phyloP scores from a whole-genome alignment of 768 basidiomycete genomes.

The Sarcodon aspratus region DNA sequence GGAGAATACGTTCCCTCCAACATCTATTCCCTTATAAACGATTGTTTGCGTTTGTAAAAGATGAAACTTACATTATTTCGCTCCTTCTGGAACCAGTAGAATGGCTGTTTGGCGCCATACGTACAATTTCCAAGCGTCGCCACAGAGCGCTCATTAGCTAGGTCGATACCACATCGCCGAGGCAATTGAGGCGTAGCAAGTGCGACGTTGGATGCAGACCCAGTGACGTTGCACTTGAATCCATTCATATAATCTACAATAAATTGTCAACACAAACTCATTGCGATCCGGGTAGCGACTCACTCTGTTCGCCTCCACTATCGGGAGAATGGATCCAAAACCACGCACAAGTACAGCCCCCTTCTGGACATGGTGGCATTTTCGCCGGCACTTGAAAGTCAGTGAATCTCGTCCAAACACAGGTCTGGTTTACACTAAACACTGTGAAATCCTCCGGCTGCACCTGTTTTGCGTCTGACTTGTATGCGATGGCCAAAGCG shows the following conservation, averaged over 20 bases:
- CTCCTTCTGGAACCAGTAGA: conserved; percentile 60
- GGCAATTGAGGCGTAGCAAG: conserved; percentile 47
- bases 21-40: conserved; percentile 28
- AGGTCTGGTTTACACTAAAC: conserved; percentile 58
- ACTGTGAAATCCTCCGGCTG: conserved; percentile 56
- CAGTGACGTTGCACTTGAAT: conserved; percentile 54
- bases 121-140: conserved; percentile 54
- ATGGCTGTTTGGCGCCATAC: conserved; percentile 57
- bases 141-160: conserved; percentile 27
- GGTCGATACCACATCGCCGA: conserved; percentile 57
- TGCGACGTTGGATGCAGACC: conserved; percentile 35
- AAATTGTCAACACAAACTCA: background rate
- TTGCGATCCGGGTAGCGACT: conserved; percentile 7
- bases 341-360: conserved; percentile 52
- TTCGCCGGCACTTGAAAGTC: conserved; percentile 54
- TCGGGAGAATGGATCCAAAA: conserved; percentile 55
- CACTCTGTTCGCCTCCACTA: conserved; percentile 55
- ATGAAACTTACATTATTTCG: conserved; percentile 41
- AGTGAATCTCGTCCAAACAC: conserved; percentile 57
- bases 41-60: background rate
- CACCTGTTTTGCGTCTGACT: conserved; percentile 42
- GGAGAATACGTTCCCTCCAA: conserved; percentile 51
- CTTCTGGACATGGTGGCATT: conserved; percentile 58
- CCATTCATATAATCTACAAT: conserved; percentile 60
- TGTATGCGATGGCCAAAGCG: conserved; percentile 69